Base-by-base conservation (phyloP, 129 eudicot species). In the Mikania micrantha region DNA sequence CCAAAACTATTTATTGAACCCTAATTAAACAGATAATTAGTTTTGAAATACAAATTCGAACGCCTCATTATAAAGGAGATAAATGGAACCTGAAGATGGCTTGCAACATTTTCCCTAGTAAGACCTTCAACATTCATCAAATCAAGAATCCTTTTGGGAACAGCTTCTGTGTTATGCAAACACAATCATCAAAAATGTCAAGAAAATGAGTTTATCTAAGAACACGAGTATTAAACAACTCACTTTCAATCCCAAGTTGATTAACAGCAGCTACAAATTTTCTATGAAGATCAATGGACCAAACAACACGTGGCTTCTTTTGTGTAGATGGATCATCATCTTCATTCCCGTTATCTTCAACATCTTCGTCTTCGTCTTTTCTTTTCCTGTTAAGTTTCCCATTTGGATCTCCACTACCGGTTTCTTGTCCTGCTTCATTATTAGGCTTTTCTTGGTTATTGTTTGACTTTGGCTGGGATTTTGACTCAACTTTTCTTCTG, bases 61-160 rank as follows among this genome's bases (percentile, higher is more conserved):
- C 12, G 8, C 12, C 32, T 24, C 29, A 13, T 27, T 19, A 27
- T 40, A 78, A 3, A 9, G 36, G 34, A 47, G 64, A 56, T 56
- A 9, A 65, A 50, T 53, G 39, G 58, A 67, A 64, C 98, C 98
- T 93, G 98, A n/a, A 93, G 88, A 86, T 93, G 98, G 85, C 98
- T 93, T n/a, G 98, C 98, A 42, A 93, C 98, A 29, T 93, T 93
- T 79, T 93, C 98, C 65, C 98, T 71, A 1, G 96, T 93, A 48
- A 93, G 96, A 78, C 95, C 90, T 64, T 93, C 98, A 17, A 86
- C 98, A 10, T 89, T 86, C 98, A 93, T 93, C 81, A 93, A 66
- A 70, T 93, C 98, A 66, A 93, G 95, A 77, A 93, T 93, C 83
- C 96, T 89, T 78, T 93, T 93, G 13, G 98, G 98, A 27, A 93